Evolutionary conservation across 2,329 filamentous ascomycete genomes (phyloP).

Genomic region (Chrysoporthe cubensis): DNA sequence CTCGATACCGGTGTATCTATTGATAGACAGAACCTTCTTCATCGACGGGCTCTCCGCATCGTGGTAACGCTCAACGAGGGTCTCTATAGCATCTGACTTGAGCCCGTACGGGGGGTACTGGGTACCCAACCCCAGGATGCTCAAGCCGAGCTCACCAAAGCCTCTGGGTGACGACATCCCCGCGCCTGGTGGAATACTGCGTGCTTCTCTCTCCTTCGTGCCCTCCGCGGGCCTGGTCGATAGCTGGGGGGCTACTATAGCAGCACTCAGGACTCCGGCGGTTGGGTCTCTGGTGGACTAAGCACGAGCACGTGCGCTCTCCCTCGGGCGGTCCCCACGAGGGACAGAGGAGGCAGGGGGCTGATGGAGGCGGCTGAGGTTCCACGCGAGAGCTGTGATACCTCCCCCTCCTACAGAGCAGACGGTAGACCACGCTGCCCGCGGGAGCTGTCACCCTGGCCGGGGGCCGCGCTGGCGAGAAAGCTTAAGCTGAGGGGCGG

Average conservation of each 20-base stretch:
- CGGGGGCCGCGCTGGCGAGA: background rate
- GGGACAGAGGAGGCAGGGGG: too few relatives aligned
- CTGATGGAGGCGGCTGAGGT: too few relatives aligned
- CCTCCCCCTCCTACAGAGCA: too few relatives aligned
- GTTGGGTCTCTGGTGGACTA: background rate
- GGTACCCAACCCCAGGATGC: constrained; percentile 61
- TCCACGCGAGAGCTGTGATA: too few relatives aligned
- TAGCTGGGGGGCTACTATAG: background rate
- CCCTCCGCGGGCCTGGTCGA: background rate
- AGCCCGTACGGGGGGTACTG: constrained; percentile 64
- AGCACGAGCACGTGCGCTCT: background rate
- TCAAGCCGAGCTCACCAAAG: constrained; percentile 60
- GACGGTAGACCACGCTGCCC: background rate
- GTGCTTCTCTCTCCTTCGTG: background rate
- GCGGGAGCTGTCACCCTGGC: background rate
- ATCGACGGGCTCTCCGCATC: constrained; percentile 60
- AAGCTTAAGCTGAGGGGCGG: background rate
- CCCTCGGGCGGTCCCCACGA: background rate
- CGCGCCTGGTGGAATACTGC: too few relatives aligned
- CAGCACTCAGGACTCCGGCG: background rate
- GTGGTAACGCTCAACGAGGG: constrained; percentile 60
- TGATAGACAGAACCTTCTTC: constrained; percentile 66
- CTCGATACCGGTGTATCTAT: constrained; percentile 68
- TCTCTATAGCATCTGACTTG: constrained; percentile 54
- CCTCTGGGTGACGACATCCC: constrained; percentile 47